Evolutionary conservation across 2,329 filamentous ascomycete genomes (phyloP), one percentile per base, ranked within the genome.

Genomic region (Hypoxylon sp.): DNA sequence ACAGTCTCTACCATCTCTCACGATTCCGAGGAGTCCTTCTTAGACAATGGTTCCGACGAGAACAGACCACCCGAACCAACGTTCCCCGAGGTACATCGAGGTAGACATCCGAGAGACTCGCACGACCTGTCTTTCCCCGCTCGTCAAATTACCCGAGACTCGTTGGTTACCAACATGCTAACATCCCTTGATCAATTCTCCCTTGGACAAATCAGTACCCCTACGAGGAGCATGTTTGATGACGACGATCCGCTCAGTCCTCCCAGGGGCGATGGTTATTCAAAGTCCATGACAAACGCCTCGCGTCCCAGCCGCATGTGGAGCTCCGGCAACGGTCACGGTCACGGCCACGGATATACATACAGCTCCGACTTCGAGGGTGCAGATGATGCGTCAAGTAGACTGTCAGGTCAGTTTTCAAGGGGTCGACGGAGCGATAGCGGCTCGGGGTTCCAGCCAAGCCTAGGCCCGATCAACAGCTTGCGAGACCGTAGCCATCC

Each of bases 81-180:
- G 59, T 59, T 62, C 64, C 71, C 59, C 55, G 68, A 67, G 56
- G 62, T 63, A 64, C 72, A 58, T 60, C 73, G 64, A 63, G 66
- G 48, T 50, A 69, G 66, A 71, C 73, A 51, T 78, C 83, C 64
- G 4, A 63, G 70, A 35, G 88, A 93, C 76, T 92, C 89, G 45
- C 93, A 97, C 79, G 93, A 97, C 74, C 82, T 97, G 61, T 93
- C 91, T 55, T 82, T 96, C 68, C 88, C 88, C 47, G 86, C 89
- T 45, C 82, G 88, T 60, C 86, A 91, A 72, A 86, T 91, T 62
- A 91, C 90, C 35, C 87, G 94, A 66, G 91, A 96, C 71, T 97
- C 93, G 29, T 87, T 99, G 66, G 92, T 99, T 58, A 90, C 95
- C 75, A 96, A 97, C 75, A 95, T 99, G 89, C 86, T 98, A 59